Conservation (phyloP, 2,329 filamentous ascomycete species). For the Colletotrichum neosansevieriae region DNA sequence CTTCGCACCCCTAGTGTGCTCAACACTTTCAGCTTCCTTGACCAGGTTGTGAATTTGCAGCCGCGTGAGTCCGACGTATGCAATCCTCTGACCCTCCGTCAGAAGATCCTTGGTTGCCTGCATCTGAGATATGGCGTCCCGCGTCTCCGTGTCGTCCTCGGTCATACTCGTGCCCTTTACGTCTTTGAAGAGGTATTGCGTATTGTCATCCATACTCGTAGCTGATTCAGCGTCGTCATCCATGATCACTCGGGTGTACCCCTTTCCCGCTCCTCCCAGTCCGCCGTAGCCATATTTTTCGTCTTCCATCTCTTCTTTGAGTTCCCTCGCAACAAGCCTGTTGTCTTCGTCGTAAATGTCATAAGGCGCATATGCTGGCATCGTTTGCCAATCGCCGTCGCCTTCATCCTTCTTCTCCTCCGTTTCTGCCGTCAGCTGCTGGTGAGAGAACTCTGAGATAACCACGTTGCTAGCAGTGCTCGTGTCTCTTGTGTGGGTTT, state of each 20-base stretch:
- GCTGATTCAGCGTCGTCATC: conserved; percentile 95
- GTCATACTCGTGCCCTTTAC: conserved; percentile 68
- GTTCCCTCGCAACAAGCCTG: conserved; percentile 85
- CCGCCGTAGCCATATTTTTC: conserved; percentile 77
- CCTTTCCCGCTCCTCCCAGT: conserved; percentile 90
- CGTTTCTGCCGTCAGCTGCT: conserved; percentile 74
- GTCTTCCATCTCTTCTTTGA: conserved; percentile 77
- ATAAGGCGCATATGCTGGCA: conserved; percentile 93
- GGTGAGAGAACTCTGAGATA: conserved; percentile 92
- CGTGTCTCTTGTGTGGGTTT: conserved; percentile 46
- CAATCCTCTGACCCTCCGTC: conserved; percentile 94
- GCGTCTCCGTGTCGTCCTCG: conserved; percentile 82
- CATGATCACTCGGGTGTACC: conserved; percentile 93
- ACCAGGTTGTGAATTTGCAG: conserved; percentile 84
- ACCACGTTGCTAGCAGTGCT: conserved; percentile 54
- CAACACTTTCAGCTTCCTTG: conserved; percentile 73
- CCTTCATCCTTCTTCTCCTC: conserved; percentile 65
- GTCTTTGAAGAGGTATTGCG: conserved; percentile 92
- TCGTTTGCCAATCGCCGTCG: conserved; percentile 87
- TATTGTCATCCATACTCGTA: conserved; percentile 98
- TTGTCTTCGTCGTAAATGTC: conserved; percentile 98
- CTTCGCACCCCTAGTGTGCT: conserved; percentile 73
- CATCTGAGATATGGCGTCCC: conserved; percentile 90
- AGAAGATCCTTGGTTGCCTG: conserved; percentile 95
- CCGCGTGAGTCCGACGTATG: conserved; percentile 91